Conservation (phyloP, 345 rosid species). For the Cardamine occulta region DNA sequence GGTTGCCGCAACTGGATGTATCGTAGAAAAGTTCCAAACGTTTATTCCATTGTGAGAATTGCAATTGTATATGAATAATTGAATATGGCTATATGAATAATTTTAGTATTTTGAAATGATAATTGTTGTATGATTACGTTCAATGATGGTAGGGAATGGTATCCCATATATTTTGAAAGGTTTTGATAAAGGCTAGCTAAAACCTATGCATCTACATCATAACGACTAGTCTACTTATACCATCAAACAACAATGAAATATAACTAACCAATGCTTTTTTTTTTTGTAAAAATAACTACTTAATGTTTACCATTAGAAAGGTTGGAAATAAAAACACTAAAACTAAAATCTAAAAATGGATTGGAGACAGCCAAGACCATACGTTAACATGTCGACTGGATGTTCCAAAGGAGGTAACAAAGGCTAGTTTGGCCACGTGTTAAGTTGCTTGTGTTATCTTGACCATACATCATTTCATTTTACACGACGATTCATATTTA, state of each 20-base stretch:
- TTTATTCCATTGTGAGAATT: background rate
- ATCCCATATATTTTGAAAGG: background rate
- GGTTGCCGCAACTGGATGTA: background rate
- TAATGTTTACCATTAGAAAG: slow-evolving; percentile 11
- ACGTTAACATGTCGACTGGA: slow-evolving; percentile 38
- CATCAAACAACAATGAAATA: slow-evolving; percentile 26
- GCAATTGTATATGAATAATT: slow-evolving; percentile 12
- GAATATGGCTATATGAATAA: background rate
- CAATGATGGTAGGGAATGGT: slow-evolving; percentile 9
- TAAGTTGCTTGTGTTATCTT: slow-evolving; percentile 23
- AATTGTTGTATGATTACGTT: slow-evolving; percentile 20
- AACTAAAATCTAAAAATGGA: slow-evolving; percentile 30
- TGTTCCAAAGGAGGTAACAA: slow-evolving; percentile 43
- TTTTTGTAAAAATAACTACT: background rate
- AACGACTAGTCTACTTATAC: slow-evolving; percentile 8
- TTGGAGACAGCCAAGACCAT: slow-evolving; percentile 40
- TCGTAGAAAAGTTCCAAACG: background rate
- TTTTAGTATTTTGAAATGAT: slow-evolving; percentile 14
- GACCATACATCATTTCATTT: slow-evolving; percentile 42
- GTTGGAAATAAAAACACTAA: background rate
- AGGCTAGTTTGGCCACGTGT: slow-evolving; percentile 38
- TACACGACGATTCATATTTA: slow-evolving; percentile 18
- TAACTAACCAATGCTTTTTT: slow-evolving; percentile 4
- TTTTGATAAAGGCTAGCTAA: background rate
- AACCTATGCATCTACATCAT: background rate